These are phyloP conservation scores for Lecanicillium sp. DNA, from an alignment of 2,329 filamentous ascomycete genomes.

Conservation along the genomic window DNA sequence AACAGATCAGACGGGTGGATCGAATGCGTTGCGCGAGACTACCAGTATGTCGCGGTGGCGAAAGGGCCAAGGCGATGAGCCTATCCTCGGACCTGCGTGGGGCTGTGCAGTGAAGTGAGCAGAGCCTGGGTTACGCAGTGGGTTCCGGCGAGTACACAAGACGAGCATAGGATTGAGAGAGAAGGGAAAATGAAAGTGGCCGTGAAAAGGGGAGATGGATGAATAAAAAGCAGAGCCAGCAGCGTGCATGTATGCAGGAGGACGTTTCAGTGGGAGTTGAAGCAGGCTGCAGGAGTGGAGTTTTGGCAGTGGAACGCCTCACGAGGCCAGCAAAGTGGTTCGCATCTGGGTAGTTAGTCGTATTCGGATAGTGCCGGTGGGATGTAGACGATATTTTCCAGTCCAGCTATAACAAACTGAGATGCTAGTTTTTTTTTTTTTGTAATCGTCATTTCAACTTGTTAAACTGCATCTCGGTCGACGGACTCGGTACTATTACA, in stretches of 20 bases:
- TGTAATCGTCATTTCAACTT: no score
- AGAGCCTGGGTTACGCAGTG: neutral
- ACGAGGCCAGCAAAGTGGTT: no score
- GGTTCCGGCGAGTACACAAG: neutral
- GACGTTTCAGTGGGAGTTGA: neutral
- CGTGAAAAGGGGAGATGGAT: neutral
- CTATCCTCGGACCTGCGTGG: neutral
- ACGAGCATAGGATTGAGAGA: neutral
- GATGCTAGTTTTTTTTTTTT: no score
- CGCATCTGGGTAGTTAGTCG: neutral
- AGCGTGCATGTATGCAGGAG: neutral
- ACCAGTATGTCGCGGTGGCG: no score
- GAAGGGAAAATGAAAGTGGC: neutral
- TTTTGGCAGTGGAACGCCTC: no score
- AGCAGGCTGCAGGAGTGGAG: slow-evolving; percentile 6
- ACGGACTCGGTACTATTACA: no score
- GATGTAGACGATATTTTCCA: no score
- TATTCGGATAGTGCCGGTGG: no score
- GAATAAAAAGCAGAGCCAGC: neutral
- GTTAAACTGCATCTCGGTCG: no score
- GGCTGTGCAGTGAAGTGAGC: slow-evolving; percentile 1
- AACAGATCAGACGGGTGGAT: no score
- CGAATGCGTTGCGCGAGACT: no score
- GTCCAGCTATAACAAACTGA: no score
- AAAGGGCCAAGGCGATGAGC: neutral